Percentiles rank a stretch among this genome's conserved stretches.
Conservation (phyloP, 2,329 filamentous ascomycete genomes). For the Colletotrichum sublineola region DNA sequence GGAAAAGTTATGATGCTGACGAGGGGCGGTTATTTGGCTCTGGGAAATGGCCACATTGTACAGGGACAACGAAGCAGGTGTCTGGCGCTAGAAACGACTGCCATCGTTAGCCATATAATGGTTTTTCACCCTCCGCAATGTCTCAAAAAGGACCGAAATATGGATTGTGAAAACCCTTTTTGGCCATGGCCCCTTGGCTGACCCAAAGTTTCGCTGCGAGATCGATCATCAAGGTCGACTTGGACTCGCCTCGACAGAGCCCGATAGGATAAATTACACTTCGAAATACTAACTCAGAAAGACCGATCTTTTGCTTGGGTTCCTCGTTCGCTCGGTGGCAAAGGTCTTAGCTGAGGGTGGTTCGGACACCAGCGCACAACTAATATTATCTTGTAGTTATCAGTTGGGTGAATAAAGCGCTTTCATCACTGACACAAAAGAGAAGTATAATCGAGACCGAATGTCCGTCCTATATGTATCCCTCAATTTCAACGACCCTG, state of each 20-base stretch:
- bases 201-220: not conserved
- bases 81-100: not conserved
- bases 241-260: not conserved
- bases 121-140: too few relatives aligned
- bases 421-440: not conserved
- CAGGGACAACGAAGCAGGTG: not conserved
- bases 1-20: not conserved
- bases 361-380: not conserved
- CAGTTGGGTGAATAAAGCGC: not conserved
- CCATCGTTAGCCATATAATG: not conserved
- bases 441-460: not conserved
- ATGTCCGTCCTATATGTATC: too few relatives aligned
- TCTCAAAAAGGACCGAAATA: not conserved
- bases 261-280: not conserved
- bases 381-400: too few relatives aligned
- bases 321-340: not conserved
- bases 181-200: not conserved
- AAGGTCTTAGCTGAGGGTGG: not conserved
- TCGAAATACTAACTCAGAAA: not conserved
- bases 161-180: not conserved
- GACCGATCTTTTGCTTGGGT: not conserved
- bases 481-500: not conserved
- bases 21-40: too few relatives aligned
- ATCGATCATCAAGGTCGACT: not conserved
- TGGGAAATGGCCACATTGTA: not conserved